Percentiles rank a stretch among this genome's conserved stretches.
Evolutionary conservation across 2,329 filamentous ascomycete genomes (phyloP).

Genomic region (Colletotrichum scovillei): DNA sequence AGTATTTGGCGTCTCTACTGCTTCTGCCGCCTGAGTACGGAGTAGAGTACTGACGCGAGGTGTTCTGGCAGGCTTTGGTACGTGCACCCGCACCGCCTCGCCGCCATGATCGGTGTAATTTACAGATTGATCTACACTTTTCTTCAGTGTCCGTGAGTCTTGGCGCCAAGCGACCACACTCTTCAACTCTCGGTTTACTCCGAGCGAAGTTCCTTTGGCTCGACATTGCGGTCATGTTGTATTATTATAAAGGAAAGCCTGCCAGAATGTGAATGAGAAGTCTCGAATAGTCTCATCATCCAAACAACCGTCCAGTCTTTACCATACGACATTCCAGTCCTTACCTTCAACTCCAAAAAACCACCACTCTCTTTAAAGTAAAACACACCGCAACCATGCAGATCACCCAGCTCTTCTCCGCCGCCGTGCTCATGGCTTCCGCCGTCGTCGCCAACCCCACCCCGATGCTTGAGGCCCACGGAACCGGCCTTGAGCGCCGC

Average conservation of each 20-base stretch:
- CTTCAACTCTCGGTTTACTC: not conserved
- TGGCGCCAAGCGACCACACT: not conserved
- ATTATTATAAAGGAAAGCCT: not conserved
- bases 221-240: not conserved
- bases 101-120: not conserved
- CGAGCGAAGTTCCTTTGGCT: not conserved
- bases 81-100: too few relatives aligned
- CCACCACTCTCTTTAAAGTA: not conserved
- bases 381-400: not conserved
- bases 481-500: not conserved
- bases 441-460: not conserved
- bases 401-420: not conserved
- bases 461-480: not conserved
- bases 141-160: not conserved
- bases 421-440: not conserved
- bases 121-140: not conserved
- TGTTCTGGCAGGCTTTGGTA: not conserved
- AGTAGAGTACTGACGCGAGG: not conserved
- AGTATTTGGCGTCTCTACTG: not conserved
- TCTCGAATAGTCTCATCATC: not conserved
- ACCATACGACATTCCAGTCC: not conserved
- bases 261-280: not conserved
- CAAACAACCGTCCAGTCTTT: not conserved
- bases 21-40: not conserved
- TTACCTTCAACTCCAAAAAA: not conserved